phyloP scores from a whole-genome alignment of 2,329 filamentous ascomycete species.

The Blastomyces emzantsi region DNA sequence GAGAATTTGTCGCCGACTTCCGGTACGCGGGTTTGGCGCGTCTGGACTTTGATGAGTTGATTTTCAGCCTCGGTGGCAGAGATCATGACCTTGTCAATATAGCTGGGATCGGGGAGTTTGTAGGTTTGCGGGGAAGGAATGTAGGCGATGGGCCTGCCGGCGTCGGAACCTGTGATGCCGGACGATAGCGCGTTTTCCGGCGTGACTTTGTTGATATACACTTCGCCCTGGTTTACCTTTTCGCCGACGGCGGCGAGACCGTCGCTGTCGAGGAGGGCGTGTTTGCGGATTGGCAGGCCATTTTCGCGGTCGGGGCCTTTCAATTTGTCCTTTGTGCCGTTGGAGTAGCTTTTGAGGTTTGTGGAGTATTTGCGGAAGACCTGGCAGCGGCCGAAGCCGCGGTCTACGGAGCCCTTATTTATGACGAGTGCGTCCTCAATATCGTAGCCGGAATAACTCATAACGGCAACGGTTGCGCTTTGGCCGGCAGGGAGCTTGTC shows the following conservation, averaged over 20 bases:
- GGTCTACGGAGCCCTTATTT: conserved; percentile 91
- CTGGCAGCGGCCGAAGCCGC: conserved; percentile 92
- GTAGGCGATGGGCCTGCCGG: conserved; percentile 40
- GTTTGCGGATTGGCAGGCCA: conserved; percentile 55
- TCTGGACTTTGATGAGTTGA: conserved; percentile 85
- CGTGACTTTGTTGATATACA: conserved; percentile 82
- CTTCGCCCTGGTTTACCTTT: conserved; percentile 66
- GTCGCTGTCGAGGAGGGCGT: conserved; percentile 69
- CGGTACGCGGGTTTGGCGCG: conserved; percentile 86
- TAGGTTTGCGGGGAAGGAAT: conserved; percentile 53
- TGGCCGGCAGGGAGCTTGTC: conserved; percentile 96
- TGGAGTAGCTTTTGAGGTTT: conserved; percentile 80
- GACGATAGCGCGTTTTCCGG: conserved; percentile 69
- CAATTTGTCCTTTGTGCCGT: conserved; percentile 57
- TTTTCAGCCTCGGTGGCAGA: conserved; percentile 81
- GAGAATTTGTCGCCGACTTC: conserved; percentile 99
- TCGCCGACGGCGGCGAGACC: conserved; percentile 82
- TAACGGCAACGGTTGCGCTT: conserved; percentile 95
- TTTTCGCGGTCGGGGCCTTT: conserved; percentile 55
- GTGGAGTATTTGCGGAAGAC: conserved; percentile 94
- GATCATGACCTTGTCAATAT: conserved; percentile 94
- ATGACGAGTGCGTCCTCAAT: conserved; percentile 96
- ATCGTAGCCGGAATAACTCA: conserved; percentile 99
- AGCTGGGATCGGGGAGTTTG: conserved; percentile 71
- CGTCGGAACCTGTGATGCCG: conserved; percentile 52